Base-by-base conservation (phyloP, 768 basidiomycete species). In the Tulasnella sp. region DNA sequence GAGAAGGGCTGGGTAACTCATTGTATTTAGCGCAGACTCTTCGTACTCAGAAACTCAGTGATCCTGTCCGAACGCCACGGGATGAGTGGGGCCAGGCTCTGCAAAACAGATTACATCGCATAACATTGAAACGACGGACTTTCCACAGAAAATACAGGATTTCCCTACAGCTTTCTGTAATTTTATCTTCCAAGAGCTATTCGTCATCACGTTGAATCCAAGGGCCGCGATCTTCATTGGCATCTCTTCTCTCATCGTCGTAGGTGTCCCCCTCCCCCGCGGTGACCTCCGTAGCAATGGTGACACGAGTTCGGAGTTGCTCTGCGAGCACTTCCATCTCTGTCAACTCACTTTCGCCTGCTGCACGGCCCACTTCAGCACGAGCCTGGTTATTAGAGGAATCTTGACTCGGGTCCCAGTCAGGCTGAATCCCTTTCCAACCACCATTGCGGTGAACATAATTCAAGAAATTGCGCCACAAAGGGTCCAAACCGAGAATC, bases 391-490 rank as follows among this genome's bases (percentile, higher is more conserved):
- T 39, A 6, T 67, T 29, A n/a, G 29, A 19, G n/a, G 39, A 19
- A 19, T 67, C 69, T 26, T n/a, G 17, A 0, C 2, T 70, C 14
- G 69, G 11, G n/a, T 70, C 52, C 69, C 69, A 70, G 34, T 70
- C 42, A 12, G 69, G 69, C 42, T 29, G 19, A 3, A 36, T 26
- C 26, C 71, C 71, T 16, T 26, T 72, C 62, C 62, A 63, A 9
- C 69, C 69, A 6, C 69, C 69, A 34, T 70, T 70, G 32, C 22
- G 17, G 19, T 62, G 42, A 26, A 70, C 44, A 39, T 72, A 72
- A 16, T 65, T 65, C 17, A 62, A 26, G 32, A 72, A 39, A 14
- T 72, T 62, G 19, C 71, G 35, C 71, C 71, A 72, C n/a, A 72
- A 22, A 2, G 71, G 36, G 14, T 72, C 59, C 3, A 72, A 39